These are phyloP conservation scores for Arxiozyma slooffiae DNA, from an alignment of 1,139 yeast species.

Conservation along the genomic window DNA sequence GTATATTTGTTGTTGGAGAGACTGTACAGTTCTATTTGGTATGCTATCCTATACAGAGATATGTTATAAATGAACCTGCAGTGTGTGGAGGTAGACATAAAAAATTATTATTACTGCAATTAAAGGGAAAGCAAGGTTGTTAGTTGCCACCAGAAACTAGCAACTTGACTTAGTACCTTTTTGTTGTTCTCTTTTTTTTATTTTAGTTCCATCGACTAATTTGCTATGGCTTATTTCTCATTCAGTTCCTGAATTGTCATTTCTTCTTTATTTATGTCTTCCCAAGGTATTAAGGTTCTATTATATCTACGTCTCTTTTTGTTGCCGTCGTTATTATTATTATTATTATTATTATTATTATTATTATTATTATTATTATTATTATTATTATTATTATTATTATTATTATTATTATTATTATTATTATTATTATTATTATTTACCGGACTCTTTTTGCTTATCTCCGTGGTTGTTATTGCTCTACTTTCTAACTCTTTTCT, in stretches of 20 bases:
- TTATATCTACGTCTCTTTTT: conserved; percentile 5
- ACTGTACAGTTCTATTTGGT: too few relatives aligned
- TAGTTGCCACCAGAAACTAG: background rate
- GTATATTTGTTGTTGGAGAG: background rate
- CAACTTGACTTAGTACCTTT: too few relatives aligned
- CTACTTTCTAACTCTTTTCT: background rate
- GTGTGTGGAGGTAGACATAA: background rate
- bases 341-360: too few relatives aligned
- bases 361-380: too few relatives aligned
- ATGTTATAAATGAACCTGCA: background rate
- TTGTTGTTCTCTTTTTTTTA: too few relatives aligned
- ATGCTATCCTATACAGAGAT: too few relatives aligned
- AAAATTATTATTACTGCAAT: background rate
- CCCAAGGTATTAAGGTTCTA: conserved; percentile 26
- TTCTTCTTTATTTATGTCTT: conserved; percentile 11
- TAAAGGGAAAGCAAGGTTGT: background rate
- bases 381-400: too few relatives aligned
- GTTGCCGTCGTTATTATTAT: too few relatives aligned
- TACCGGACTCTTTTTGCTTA: background rate
- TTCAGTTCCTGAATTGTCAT: background rate
- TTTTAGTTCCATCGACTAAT: background rate
- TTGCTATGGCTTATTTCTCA: background rate
- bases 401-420: too few relatives aligned
- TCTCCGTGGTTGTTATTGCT: background rate
- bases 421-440: conserved; percentile 1